Conservation (phyloP, 2,329 filamentous ascomycete genomes). For the Diaporthe vaccinii region DNA sequence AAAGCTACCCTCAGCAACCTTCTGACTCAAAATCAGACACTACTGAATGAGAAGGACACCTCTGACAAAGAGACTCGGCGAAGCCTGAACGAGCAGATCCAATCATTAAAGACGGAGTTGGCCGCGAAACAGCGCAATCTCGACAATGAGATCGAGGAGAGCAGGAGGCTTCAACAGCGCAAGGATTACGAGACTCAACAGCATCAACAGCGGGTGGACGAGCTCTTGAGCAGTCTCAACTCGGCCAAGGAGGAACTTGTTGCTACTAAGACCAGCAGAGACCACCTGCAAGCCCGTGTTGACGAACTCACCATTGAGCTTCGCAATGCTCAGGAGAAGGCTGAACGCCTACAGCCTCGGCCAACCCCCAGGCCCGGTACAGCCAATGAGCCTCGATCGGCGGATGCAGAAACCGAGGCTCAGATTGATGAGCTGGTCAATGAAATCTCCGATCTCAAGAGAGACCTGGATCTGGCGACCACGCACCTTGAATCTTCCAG, state of each 20-base stretch:
- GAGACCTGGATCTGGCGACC: slow-evolving; percentile 85
- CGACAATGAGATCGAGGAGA: slow-evolving; percentile 84
- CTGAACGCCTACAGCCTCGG: slow-evolving; percentile 84
- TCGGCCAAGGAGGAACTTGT: slow-evolving; percentile 89
- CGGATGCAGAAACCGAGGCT: slow-evolving; percentile 62
- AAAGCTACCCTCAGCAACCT: slow-evolving; percentile 86
- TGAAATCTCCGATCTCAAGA: slow-evolving; percentile 88
- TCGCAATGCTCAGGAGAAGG: slow-evolving; percentile 88
- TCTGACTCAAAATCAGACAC: slow-evolving; percentile 85
- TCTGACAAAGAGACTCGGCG: slow-evolving; percentile 85
- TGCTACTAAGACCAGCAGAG: slow-evolving; percentile 86
- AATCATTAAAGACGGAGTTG: slow-evolving; percentile 84
- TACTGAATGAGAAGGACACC: slow-evolving; percentile 93
- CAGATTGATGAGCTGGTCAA: slow-evolving; percentile 84
- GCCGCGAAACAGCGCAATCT: slow-evolving; percentile 85
- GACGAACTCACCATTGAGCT: slow-evolving; percentile 92
- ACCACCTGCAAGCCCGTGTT: slow-evolving; percentile 89
- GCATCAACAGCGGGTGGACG: slow-evolving; percentile 91
- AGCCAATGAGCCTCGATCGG: slow-evolving; percentile 55
- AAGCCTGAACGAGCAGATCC: slow-evolving; percentile 82
- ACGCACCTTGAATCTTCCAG: slow-evolving; percentile 86
- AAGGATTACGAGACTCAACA: slow-evolving; percentile 94
- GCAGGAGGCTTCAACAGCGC: slow-evolving; percentile 83
- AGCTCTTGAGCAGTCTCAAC: slow-evolving; percentile 84
- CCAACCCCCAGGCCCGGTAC: slow-evolving; percentile 73